Evolutionary conservation across 148 eudicot species (phyloP).

Genomic region (Chenopodium suecicum): DNA sequence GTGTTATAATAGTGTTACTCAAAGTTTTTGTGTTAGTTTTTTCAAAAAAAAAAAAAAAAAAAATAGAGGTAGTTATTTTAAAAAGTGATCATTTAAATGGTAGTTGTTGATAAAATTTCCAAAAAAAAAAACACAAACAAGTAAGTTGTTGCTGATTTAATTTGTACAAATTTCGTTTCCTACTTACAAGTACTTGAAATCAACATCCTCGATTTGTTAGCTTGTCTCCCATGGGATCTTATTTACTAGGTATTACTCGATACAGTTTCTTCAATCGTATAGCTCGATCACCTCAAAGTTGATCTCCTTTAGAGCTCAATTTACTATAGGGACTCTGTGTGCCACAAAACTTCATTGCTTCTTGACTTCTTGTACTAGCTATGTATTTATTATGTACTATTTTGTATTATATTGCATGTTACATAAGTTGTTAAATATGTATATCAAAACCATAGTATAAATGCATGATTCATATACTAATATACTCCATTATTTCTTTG

Average conservation of each 20-base stretch:
- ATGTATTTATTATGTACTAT: no score
- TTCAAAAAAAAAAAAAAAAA: no score
- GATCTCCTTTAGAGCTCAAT: no score
- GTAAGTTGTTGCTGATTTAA: background rate
- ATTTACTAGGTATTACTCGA: conserved; percentile 64
- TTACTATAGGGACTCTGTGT: no score
- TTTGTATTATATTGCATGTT: background rate
- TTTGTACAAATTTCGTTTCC: background rate
- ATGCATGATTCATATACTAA: background rate
- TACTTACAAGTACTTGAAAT: conserved; percentile 72
- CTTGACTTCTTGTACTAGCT: no score
- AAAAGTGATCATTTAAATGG: no score
- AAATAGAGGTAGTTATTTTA: no score
- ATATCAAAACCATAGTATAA: background rate
- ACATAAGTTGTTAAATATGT: background rate
- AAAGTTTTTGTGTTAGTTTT: no score
- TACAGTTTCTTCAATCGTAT: background rate
- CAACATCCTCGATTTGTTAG: conserved; percentile 68
- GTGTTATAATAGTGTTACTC: background rate
- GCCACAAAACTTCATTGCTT: background rate
- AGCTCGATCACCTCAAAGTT: no score
- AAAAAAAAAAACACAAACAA: no score
- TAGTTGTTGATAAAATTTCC: no score
- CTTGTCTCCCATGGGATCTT: conserved; percentile 91
- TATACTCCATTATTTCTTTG: conserved; percentile 9